Evolutionary conservation across 2,329 filamentous ascomycete genomes (phyloP).

Genomic region (Didymosphaeria variabile): DNA sequence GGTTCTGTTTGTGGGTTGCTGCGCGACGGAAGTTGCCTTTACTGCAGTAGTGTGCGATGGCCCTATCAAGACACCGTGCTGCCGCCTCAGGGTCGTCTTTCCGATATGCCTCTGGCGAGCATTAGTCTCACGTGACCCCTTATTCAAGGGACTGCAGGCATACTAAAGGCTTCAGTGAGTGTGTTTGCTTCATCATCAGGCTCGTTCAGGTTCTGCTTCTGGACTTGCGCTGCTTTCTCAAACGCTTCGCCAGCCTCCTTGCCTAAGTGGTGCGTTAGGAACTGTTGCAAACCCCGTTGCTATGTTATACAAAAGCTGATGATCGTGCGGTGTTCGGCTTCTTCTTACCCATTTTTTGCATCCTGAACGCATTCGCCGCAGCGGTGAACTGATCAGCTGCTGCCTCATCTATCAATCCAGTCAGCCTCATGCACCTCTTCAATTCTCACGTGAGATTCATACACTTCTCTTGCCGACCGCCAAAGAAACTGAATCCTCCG

Average conservation of each 20-base stretch:
- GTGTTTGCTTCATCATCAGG: slow-evolving; percentile 92
- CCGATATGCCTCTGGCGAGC: slow-evolving; percentile 73
- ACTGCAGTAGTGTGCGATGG: slow-evolving; percentile 84
- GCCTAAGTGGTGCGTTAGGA: slow-evolving; percentile 61
- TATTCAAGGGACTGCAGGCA: neutral
- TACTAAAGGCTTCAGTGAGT: slow-evolving; percentile 84
- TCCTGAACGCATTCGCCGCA: slow-evolving; percentile 89
- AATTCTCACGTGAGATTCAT: slow-evolving; percentile 10
- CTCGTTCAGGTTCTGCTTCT: slow-evolving; percentile 83
- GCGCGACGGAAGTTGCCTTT: slow-evolving; percentile 93
- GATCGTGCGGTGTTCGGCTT: neutral
- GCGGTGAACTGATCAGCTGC: slow-evolving; percentile 88
- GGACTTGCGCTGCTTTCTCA: slow-evolving; percentile 82
- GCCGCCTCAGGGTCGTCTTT: slow-evolving; percentile 86
- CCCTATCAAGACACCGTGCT: slow-evolving; percentile 78
- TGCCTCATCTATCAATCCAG: slow-evolving; percentile 66
- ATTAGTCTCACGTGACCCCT: slow-evolving; percentile 27
- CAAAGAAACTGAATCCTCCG: slow-evolving; percentile 89
- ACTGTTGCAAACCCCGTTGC: neutral
- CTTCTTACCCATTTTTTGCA: slow-evolving; percentile 79
- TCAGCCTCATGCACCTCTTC: slow-evolving; percentile 21
- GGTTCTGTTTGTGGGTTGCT: slow-evolving; percentile 87
- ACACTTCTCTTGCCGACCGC: slow-evolving; percentile 83
- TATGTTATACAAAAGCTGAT: neutral
- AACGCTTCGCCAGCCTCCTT: slow-evolving; percentile 88